Conservation (phyloP, 768 basidiomycete species). For the Phaeotremella fagi region DNA sequence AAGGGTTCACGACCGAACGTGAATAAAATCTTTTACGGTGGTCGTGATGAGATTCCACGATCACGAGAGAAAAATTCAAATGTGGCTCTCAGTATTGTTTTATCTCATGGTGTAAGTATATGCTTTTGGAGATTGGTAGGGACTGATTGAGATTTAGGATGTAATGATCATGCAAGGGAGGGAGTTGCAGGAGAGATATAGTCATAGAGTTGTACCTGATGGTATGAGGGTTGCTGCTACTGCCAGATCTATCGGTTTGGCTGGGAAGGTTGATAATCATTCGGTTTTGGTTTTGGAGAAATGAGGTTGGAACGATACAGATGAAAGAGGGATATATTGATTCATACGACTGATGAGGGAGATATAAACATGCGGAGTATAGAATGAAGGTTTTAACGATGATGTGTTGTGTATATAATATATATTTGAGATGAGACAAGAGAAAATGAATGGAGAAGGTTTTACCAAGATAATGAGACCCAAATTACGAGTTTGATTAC, state of each 20-base stretch:
- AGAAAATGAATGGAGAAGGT: too few species aligned
- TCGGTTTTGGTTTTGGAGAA: too few species aligned
- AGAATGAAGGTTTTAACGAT: too few species aligned
- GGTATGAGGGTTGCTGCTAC: slow-evolving; percentile 34
- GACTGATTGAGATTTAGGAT: slow-evolving; percentile 15
- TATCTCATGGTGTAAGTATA: slow-evolving; percentile 37
- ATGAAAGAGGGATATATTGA: too few species aligned
- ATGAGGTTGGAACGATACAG: too few species aligned
- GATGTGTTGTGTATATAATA: too few species aligned
- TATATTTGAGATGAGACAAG: too few species aligned
- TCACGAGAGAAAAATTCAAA: background rate
- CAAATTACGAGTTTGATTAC: too few species aligned
- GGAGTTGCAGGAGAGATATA: slow-evolving; percentile 31
- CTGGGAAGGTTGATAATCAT: too few species aligned
- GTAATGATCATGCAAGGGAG: slow-evolving; percentile 35
- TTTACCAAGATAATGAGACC: too few species aligned
- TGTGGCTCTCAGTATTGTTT: slow-evolving; percentile 19
- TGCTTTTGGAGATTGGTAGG: background rate
- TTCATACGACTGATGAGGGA: too few species aligned
- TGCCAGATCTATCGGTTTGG: slow-evolving; percentile 22
- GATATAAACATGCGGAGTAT: too few species aligned
- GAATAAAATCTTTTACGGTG: slow-evolving; percentile 6
- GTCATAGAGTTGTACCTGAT: slow-evolving; percentile 29
- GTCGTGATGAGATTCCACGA: background rate
- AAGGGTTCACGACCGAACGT: slow-evolving; percentile 2